A percentile compares a stretch with the other conserved stretches of the same genome.
phyloP scores from a whole-genome alignment of 257 asterid genomes.

The Solanum paucissectum region DNA sequence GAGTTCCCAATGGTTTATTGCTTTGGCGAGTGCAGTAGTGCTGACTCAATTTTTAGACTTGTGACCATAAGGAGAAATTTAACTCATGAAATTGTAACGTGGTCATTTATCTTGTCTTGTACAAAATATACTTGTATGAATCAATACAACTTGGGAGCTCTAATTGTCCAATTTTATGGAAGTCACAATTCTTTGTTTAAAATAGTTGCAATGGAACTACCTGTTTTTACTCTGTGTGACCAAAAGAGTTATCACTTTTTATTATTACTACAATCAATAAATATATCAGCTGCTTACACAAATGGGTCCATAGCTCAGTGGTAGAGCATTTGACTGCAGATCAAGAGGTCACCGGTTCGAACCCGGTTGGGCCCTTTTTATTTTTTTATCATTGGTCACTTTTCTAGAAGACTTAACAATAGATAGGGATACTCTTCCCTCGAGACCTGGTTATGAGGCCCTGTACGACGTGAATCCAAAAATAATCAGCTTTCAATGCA shows the following conservation, averaged over 20 bases:
- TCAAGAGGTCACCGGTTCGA: conserved; percentile 42
- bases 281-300: neutral
- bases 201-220: neutral
- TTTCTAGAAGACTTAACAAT: no score
- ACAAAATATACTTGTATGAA: neutral
- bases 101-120: neutral
- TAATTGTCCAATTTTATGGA: neutral
- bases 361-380: conserved; percentile 25
- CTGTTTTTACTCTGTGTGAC: no score
- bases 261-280: rapidly evolving
- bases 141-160: neutral
- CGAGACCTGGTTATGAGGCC: no score
- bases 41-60: neutral
- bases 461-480: no score
- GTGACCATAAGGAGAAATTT: neutral
- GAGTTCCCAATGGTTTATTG: neutral
- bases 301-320: conserved; percentile 69
- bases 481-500: no score
- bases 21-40: neutral
- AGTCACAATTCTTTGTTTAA: neutral
- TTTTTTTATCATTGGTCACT: neutral
- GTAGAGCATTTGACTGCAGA: conserved; percentile 72
- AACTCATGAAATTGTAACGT: neutral
- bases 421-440: no score
- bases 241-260: neutral